Evolutionary conservation across 345 rosid genomes (phyloP), one percentile per base, ranked within the genome.

Genomic region (Ceriops decandra): DNA sequence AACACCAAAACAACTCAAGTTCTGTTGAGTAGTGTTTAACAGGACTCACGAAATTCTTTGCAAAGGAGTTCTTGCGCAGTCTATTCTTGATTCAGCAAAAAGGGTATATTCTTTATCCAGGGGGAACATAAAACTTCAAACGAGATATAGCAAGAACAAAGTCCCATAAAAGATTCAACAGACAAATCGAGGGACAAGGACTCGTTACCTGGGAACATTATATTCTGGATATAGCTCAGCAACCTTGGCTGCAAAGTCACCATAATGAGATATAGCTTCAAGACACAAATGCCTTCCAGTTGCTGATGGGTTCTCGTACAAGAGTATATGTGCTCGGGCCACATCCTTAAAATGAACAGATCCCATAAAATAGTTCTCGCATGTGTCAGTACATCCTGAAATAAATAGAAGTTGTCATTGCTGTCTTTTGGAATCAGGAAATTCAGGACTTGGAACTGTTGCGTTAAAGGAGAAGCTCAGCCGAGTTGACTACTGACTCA

Each of bases 151-250:
- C 16, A 16, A 27, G 42, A 56, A 46, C 20, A 60, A 38, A 9
- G 10, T 42, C 15, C 49, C 17, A 4, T 3, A 13, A 0, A 42
- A 42, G 4, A 5, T 42, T 15, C 49, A 42, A 42, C 1, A 42
- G 2, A 22, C 22, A 54, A 30, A 27, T 54, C 28, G 4, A 24
- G 6, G 28, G 58, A 52, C 68, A 11, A 28, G 52, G 32, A 62
- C 10, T 46, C 63, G 3, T 83, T 79, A 90, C 97, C 88, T 84
- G 31, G 92, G 96, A 33, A 91, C 22, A 53, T 81, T 80, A 76
- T 87, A 91, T 72, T 88, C 91, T 8, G 99, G 99, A 82, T 90
- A 95, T 68, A 95, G 87, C 59, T 95, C 92, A 58, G 96, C 96
- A 42, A 90, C 96, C 81, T 88, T 90, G 73, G 95, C 95, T 22